phyloP scores from a whole-genome alignment of 140 eudicot genomes.

The Stevia rebaudiana region DNA sequence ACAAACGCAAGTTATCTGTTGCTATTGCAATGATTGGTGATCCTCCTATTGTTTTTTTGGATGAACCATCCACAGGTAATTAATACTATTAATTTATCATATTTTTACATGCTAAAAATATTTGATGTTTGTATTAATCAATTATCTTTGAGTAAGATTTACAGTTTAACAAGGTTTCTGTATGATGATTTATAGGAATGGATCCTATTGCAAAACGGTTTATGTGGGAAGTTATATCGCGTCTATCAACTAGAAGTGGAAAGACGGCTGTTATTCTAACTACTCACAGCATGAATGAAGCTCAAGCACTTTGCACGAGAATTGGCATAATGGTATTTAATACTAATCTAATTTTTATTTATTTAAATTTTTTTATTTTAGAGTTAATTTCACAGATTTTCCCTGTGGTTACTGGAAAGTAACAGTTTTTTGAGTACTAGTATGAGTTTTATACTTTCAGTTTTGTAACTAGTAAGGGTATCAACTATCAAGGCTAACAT shows the following conservation, averaged over 20 bases:
- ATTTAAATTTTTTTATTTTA: too few relatives aligned
- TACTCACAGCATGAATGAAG: constrained; percentile 99
- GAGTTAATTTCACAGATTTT: too few relatives aligned
- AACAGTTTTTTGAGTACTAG: too few relatives aligned
- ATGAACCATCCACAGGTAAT: constrained; percentile 94
- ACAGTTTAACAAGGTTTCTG: not conserved
- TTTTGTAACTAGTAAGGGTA: too few relatives aligned
- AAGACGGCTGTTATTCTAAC: constrained; percentile 92
- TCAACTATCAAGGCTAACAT: too few relatives aligned
- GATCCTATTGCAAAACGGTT: constrained; percentile 97
- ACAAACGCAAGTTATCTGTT: constrained; percentile 92
- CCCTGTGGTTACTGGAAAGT: too few relatives aligned
- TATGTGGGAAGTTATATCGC: constrained; percentile 99
- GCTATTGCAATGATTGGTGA: constrained; percentile 99
- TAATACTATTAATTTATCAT: not conserved
- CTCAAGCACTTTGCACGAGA: constrained; percentile 97
- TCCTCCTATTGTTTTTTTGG: constrained; percentile 91
- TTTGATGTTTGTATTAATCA: not conserved
- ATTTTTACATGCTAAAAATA: not conserved
- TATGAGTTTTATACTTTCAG: too few relatives aligned
- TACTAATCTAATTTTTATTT: too few relatives aligned
- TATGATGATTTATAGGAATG: constrained; percentile 58
- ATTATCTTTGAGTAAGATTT: not conserved
- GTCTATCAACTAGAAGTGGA: constrained; percentile 90
- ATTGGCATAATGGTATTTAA: constrained; percentile 89